These are phyloP conservation scores for Tylopilus balloui DNA, from an alignment of 768 basidiomycete species.

Conservation along the genomic window DNA sequence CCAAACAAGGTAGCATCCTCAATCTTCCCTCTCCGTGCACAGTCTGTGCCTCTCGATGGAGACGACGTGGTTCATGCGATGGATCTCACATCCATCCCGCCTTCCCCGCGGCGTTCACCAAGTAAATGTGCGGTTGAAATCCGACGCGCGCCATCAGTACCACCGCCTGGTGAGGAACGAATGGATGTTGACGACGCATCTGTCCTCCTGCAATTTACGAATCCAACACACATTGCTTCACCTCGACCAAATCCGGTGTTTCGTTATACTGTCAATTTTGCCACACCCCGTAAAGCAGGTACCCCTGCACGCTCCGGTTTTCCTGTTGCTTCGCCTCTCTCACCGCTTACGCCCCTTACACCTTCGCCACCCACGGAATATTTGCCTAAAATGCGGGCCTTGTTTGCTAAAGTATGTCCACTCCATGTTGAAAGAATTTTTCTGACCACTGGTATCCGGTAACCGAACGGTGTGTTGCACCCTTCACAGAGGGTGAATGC, in stretches of 20 bases:
- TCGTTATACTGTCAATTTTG: constrained; percentile 26
- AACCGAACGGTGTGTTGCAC: background rate
- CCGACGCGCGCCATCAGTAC: constrained; percentile 24
- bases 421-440: background rate
- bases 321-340: constrained; percentile 26
- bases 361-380: constrained; percentile 37
- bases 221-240: constrained; percentile 5
- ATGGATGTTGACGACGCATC: constrained; percentile 22
- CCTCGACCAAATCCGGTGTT: constrained; percentile 13
- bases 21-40: constrained; percentile 22
- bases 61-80: constrained; percentile 11
- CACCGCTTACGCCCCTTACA: constrained; percentile 50
- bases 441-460: background rate
- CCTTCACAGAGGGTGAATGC: constrained; percentile 1
- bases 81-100: constrained; percentile 22
- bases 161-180: constrained; percentile 15
- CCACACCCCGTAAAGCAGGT: constrained; percentile 20
- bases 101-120: constrained; percentile 28
- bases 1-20: constrained; percentile 8
- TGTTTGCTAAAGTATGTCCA: constrained; percentile 21
- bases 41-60: constrained; percentile 27
- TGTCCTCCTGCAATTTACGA: constrained; percentile 23
- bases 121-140: constrained; percentile 19
- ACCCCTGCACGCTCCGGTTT: background rate
- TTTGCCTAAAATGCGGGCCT: constrained; percentile 7